A percentile compares a stretch with the other conserved stretches of the same genome.
Conservation (phyloP, 495 filamentous ascomycete genomes). For the Podospora australis region DNA sequence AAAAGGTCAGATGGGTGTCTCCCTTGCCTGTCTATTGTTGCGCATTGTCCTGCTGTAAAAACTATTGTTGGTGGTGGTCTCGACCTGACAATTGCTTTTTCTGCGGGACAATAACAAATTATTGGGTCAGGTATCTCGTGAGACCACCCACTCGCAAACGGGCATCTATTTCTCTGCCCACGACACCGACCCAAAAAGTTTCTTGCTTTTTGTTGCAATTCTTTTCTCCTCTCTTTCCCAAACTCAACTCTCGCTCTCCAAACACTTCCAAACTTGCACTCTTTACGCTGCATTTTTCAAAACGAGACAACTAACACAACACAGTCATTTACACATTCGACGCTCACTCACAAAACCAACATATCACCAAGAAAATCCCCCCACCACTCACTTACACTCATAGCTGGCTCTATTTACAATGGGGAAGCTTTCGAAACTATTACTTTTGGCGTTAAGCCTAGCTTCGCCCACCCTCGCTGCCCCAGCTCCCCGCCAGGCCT, state of each 20-base stretch:
- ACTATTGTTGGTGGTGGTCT: too few relatives aligned
- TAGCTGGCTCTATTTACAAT: constrained; percentile 41
- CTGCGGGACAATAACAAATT: not conserved
- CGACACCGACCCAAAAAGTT: not conserved
- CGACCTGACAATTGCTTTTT: too few relatives aligned
- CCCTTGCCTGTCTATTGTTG: too few relatives aligned
- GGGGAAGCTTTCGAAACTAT: constrained; percentile 32
- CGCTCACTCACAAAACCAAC: constrained; percentile 4
- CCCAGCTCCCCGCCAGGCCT: constrained; percentile 23
- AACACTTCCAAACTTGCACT: too few relatives aligned
- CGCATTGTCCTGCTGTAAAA: too few relatives aligned
- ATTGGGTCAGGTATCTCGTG: not conserved
- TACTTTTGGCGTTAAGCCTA: constrained; percentile 32
- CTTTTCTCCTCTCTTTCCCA: constrained; percentile 14
- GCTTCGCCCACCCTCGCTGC: constrained; percentile 26
- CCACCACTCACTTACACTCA: constrained; percentile 16
- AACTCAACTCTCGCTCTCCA: not conserved
- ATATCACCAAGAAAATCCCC: constrained; percentile 2
- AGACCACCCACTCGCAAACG: not conserved
- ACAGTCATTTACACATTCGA: too few relatives aligned
- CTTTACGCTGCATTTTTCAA: too few relatives aligned
- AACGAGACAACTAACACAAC: too few relatives aligned
- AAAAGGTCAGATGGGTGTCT: too few relatives aligned
- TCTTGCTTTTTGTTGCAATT: constrained; percentile 15
- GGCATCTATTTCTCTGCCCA: too few relatives aligned